These are phyloP conservation scores for Aegilops umbellulata DNA, from an alignment of 176 grass and related monocot species.

Conservation along the genomic window DNA sequence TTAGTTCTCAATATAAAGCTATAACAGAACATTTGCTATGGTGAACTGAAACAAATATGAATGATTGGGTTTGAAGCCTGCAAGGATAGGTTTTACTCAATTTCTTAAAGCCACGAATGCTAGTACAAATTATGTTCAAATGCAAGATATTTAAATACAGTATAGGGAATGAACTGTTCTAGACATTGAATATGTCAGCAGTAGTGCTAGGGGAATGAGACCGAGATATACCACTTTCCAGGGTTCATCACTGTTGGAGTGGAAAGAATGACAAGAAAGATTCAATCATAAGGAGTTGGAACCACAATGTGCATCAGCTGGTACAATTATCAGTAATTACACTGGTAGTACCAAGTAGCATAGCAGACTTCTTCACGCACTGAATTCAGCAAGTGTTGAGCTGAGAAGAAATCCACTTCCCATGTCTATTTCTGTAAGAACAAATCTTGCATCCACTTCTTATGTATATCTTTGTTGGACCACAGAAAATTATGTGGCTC, in stretches of 20 bases:
- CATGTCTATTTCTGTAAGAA: conserved; percentile 12
- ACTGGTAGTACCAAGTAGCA: neutral
- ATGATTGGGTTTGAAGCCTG: neutral
- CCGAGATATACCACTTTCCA: conserved; percentile 30
- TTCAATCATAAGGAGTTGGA: neutral
- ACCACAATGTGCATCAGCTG: conserved; percentile 12
- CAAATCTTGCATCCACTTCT: neutral
- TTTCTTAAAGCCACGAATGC: neutral
- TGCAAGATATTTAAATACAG: neutral
- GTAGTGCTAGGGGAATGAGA: too few relatives aligned
- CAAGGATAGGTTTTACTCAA: neutral
- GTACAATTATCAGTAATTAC: neutral
- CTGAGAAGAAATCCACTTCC: conserved; percentile 16
- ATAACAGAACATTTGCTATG: neutral
- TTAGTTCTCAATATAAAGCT: conserved; percentile 8
- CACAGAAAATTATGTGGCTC: neutral
- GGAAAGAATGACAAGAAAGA: conserved; percentile 26
- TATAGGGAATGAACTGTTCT: neutral
- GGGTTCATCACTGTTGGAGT: conserved; percentile 12
- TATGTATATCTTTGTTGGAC: neutral
- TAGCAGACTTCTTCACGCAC: conserved; percentile 4
- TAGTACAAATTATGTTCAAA: neutral
- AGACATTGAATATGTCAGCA: too few relatives aligned
- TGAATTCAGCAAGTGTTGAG: conserved; percentile 1
- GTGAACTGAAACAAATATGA: neutral